Evolutionary conservation across 2,329 filamentous ascomycete genomes (phyloP), one percentile per base, ranked within the genome.

Genomic region (Aphanocladium album): DNA sequence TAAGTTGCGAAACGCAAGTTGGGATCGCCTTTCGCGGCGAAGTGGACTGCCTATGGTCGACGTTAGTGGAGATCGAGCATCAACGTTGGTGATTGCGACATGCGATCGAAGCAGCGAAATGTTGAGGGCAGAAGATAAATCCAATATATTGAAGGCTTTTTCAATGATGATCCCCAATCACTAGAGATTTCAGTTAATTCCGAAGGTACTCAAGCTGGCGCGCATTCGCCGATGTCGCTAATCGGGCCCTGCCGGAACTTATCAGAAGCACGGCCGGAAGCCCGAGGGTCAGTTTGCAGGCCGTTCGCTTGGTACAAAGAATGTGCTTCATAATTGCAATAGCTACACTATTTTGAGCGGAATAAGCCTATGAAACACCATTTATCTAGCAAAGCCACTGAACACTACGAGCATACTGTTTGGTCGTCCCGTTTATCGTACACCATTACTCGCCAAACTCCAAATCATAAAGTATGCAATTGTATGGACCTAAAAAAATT

Each of bases 381-480:
- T 12, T 25, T 54, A 54, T 54, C 43, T 53, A 60, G 57, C 39
- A 54, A 54, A 54, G 51, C 39, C 41, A 53, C 39, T 53, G 19
- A 21, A 14, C 14, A 39, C 27, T 27, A 47, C 30, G 21, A 50
- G 54, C 55, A 57, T 30, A 53, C 41, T 47, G 30, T 59, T 51
- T 23, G 19, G 30, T 50, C 56, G 45, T 57, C 37, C 33, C 43
- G 12, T 43, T n/a, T 52, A 59, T 45, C 47, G 47, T 52, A 59
- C 47, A 59, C 51, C 25, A 39, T 52, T 45, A 41, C 55, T 41
- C 45, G 33, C 55, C 55, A 30, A 59, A 35, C 46, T 52, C 47
- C 47, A 51, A 52, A 43, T 51, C 17, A 50, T 39, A 39, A 50
- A 51, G 33, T 3, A 43, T 33, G n/a, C 47, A 35, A 33, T 23